phyloP scores from a whole-genome alignment of 768 basidiomycete species.

The Favolaschia claudopus region DNA sequence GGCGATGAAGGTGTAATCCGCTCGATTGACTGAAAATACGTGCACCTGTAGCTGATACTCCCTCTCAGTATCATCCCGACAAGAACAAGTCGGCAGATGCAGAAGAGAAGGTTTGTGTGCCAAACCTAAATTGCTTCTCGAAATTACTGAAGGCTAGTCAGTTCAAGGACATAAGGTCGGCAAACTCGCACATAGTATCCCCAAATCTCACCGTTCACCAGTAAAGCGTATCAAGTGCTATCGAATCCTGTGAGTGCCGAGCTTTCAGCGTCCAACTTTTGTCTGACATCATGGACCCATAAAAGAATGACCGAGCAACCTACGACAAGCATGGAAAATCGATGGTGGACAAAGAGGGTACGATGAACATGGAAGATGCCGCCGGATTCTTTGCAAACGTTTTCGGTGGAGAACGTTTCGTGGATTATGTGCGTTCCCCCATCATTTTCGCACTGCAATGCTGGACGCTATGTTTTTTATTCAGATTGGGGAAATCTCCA shows the following conservation, averaged over 20 bases:
- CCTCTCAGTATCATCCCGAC: constrained; percentile 86
- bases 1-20: constrained; percentile 81
- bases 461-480: background rate
- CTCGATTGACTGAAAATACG: constrained; percentile 3
- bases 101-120: constrained; percentile 66
- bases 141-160: background rate
- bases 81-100: constrained; percentile 94
- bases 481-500: constrained; percentile 95
- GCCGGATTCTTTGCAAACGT: constrained; percentile 95
- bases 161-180: constrained; percentile 95
- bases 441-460: background rate
- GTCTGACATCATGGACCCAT: constrained; percentile 14
- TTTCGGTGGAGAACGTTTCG: constrained; percentile 93
- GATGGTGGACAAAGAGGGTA: constrained; percentile 87
- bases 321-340: constrained; percentile 97
- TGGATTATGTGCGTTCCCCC: constrained; percentile 75
- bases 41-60: background rate
- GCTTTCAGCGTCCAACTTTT: background rate
- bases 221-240: constrained; percentile 95
- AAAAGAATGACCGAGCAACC: constrained; percentile 82
- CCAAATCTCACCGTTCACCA: constrained; percentile 42
- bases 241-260: constrained; percentile 73
- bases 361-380: constrained; percentile 85
- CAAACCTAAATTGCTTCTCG: no score
- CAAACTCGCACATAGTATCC: no score